phyloP scores from a whole-genome alignment of 2,329 filamentous ascomycete species.

The Fusarium keratoplasticum region DNA sequence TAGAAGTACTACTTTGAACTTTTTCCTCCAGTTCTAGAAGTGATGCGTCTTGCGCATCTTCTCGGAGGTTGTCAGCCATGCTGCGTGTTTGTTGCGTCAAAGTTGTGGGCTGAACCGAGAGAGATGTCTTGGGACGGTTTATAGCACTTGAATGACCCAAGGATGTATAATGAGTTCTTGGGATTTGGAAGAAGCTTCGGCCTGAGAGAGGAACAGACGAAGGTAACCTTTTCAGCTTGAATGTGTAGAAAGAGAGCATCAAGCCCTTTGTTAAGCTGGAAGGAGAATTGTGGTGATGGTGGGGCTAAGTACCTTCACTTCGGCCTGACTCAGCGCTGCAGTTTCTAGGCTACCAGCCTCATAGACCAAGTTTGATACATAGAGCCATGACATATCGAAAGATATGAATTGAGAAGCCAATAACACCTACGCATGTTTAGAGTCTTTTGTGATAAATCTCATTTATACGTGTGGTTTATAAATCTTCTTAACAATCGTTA shows the following conservation, averaged over 20 bases:
- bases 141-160: background rate
- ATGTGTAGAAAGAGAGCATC: constrained; percentile 13
- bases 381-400: background rate
- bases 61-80: constrained; percentile 31
- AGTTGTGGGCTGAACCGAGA: background rate
- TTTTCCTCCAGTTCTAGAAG: constrained; percentile 41
- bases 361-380: background rate
- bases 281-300: background rate
- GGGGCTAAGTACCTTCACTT: background rate
- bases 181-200: background rate
- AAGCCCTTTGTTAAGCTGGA: background rate
- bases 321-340: constrained; percentile 43
- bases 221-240: background rate
- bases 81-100: constrained; percentile 1
- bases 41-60: constrained; percentile 13
- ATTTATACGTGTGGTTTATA: background rate
- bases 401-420: background rate
- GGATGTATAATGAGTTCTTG: background rate
- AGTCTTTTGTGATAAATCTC: background rate
- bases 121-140: background rate
- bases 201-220: background rate
- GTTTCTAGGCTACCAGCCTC: background rate
- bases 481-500: background rate
- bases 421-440: background rate
- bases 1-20: constrained; percentile 35